These are phyloP conservation scores for Aechmea fasciata DNA, from an alignment of 176 grass and related monocot genomes.

Conservation along the genomic window DNA sequence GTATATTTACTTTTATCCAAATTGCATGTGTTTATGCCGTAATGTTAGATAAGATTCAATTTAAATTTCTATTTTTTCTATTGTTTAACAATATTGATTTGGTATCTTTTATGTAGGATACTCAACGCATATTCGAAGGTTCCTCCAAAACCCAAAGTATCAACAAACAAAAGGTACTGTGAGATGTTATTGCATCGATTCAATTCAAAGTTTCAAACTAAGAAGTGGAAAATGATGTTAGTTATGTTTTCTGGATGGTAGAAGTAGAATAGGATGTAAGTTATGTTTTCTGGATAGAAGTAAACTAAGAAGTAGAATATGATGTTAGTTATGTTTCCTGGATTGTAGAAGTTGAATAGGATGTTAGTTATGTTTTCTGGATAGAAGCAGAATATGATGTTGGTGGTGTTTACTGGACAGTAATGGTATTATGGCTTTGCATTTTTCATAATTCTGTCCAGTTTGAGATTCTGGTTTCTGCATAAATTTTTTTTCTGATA, in stretches of 20 bases:
- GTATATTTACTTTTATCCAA: slow-evolving; percentile 6
- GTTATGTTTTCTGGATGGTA: neutral
- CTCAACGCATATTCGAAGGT: slow-evolving; percentile 29
- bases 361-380: no score
- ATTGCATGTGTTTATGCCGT: neutral
- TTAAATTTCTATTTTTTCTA: neutral
- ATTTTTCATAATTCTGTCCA: neutral
- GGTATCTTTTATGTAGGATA: slow-evolving; percentile 25
- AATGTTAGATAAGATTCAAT: neutral
- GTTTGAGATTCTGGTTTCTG: neutral
- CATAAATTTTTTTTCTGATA: neutral
- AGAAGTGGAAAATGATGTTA: neutral
- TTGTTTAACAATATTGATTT: neutral
- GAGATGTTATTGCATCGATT: neutral
- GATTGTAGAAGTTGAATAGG: no score
- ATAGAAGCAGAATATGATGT: no score
- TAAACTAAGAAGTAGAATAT: neutral
- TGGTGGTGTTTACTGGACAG: no score
- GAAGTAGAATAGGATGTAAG: no score
- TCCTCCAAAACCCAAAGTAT: slow-evolving; percentile 25
- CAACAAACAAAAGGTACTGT: slow-evolving; percentile 42
- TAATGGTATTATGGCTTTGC: no score
- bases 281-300: no score
- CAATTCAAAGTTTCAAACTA: neutral
- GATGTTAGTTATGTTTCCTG: no score